Evolutionary conservation across 2,329 filamentous ascomycete genomes (phyloP), one percentile per base, ranked within the genome.

Genomic region (Monosporascus sp.): DNA sequence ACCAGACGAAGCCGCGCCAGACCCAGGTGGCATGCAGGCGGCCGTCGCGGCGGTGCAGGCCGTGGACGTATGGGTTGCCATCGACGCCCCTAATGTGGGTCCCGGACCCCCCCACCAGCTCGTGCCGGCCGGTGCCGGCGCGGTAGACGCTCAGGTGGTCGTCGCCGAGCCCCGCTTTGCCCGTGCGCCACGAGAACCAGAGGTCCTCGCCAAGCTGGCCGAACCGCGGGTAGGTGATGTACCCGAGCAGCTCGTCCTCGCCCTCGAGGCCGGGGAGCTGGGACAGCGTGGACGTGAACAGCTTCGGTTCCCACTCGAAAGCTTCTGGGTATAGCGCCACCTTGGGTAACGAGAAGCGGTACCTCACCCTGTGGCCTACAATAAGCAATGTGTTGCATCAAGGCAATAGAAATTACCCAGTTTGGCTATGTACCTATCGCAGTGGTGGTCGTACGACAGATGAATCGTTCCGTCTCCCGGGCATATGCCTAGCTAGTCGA

Each of bases 61-160:
- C 77, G 62, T 80, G 76, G 60, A 79, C 72, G 62, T 80, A 80
- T 1, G 77, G 76, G 62, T 77, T 80, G 63, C 75, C 78, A 43
- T 68, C 63, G 24, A 73, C 61, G 31, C 77, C 77, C 67, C 93
- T 82, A 71, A 74, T 74, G 49, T 65, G 62, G 53, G 65, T 67
- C 57, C 70, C 38, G 6, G 38, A n/a, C 17, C 18, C 18, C 3
- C 38, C 72, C 1, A 68, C 72, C n/a, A 63, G 66, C 11, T 59
- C 63, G 67, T 73, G 79, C n/a, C 57, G 57, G 1, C 70, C 68
- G 0, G 63, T 58, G 0, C 59, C 59, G 2, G 68, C 60, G 15
- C 65, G 67, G 62, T 79, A 80, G 7, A 72, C 60, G 61, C 75
- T 75, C 7, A 80, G 65, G 53, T 75, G 76, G 48, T 76, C 75